phyloP scores from a whole-genome alignment of 148 eudicot genomes.

The Fagopyrum esculentum region DNA sequence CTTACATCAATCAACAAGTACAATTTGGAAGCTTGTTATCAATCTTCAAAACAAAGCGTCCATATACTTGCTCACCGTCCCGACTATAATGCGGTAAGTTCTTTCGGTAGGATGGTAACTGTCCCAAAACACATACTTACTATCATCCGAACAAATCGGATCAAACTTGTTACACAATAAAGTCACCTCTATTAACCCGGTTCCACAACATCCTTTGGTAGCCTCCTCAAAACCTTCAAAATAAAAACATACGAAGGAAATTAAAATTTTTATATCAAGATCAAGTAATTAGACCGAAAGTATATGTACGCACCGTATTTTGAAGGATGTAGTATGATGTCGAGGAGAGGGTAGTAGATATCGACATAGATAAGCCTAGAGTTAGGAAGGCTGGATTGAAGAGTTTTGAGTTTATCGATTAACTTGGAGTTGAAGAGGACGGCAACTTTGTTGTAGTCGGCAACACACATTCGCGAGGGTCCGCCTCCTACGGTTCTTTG shows the following conservation, averaged over 20 bases:
- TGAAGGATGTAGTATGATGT: conserved; percentile 31
- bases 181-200: conserved; percentile 10
- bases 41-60: neutral
- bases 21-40: neutral
- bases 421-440: conserved; percentile 43
- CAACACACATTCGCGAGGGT: conserved; percentile 23
- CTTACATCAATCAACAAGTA: neutral
- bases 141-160: neutral
- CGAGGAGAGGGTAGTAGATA: conserved; percentile 33
- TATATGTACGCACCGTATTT: conserved; percentile 13
- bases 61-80: neutral
- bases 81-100: neutral
- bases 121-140: conserved; percentile 12
- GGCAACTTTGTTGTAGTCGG: conserved; percentile 43
- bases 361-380: conserved; percentile 50
- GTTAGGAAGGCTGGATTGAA: conserved; percentile 19
- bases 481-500: conserved; percentile 60
- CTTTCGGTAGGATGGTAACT: conserved; percentile 5
- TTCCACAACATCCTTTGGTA: conserved; percentile 7
- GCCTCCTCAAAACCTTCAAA: conserved; percentile 5
- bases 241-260: neutral
- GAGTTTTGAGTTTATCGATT: conserved; percentile 19
- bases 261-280: neutral
- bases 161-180: conserved; percentile 1
- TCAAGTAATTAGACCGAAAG: neutral